Evolutionary conservation across 2,329 filamentous ascomycete genomes (phyloP).

Genomic region (Penicillium sp.): DNA sequence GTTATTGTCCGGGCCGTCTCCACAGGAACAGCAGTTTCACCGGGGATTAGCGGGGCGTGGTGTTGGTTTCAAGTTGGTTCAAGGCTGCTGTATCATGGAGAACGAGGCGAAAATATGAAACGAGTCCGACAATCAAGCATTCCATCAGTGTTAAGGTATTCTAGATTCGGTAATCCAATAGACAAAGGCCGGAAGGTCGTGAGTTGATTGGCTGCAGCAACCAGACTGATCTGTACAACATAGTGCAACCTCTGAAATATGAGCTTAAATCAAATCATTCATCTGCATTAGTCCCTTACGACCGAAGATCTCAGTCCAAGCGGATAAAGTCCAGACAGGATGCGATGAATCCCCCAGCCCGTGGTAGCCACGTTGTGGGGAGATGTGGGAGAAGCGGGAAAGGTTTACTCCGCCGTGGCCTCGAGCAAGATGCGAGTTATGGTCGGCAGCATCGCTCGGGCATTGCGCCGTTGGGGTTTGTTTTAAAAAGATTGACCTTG

Average conservation of each 20-base stretch:
- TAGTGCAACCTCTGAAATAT: background rate
- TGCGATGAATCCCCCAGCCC: background rate
- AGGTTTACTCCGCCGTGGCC: slow-evolving; percentile 22
- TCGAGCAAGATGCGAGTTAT: slow-evolving; percentile 5
- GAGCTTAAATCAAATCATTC: background rate
- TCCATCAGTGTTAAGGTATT: no score
- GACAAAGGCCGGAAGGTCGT: no score
- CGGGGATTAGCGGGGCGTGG: background rate
- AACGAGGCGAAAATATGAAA: background rate
- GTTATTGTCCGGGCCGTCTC: no score
- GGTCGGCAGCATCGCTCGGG: slow-evolving; percentile 11
- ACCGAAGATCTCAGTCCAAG: background rate
- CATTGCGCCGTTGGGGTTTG: background rate
- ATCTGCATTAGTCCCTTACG: background rate
- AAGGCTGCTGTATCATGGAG: background rate
- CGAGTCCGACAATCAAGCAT: no score
- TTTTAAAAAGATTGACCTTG: slow-evolving; percentile 7
- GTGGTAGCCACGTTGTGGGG: slow-evolving; percentile 16
- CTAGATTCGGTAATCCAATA: no score
- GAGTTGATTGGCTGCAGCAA: no score
- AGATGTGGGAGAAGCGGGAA: slow-evolving; percentile 28
- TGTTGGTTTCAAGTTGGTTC: background rate
- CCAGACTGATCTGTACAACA: no score
- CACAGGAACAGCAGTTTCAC: background rate
- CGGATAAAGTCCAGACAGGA: slow-evolving; percentile 21